Base-by-base conservation (phyloP, 805 yeast genomes). In the Nakazawaea wyomingensis region DNA sequence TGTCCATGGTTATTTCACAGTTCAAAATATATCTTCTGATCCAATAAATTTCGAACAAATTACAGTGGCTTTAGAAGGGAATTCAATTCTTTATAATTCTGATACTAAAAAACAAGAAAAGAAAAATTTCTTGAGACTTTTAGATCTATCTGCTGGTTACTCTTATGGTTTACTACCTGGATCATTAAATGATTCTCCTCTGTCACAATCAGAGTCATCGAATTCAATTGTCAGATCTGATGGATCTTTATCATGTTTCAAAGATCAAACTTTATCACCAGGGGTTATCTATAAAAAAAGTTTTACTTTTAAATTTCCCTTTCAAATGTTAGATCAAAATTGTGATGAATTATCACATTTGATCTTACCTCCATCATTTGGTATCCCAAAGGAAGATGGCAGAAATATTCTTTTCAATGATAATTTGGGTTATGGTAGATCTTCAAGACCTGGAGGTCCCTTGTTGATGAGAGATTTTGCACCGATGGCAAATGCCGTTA, bases 21-120 rank as follows among this genome's bases (percentile, higher is more conserved):
- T 77, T 17, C 60, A 64, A 40, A 78, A 78, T 51, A 60, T 51
- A 5, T 57, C 74, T 2, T 41, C 54, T 1, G 49, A 59, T 14
- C 61, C 68, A 0, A 64, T 82, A 17, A 72, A 74, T 2, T 83
- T 81, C 53, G 83, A 81, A 50, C 77, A 78, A 79, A 74, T 82
- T 53, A 67, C 75, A 42, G 72, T 78, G 6, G 64, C 79, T 1
- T 62, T 80, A 26, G 85, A 79, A 52, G 85, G 84, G 1, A 59
- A 56, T 14, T 54, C 62, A 20, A 62, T 66, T 4, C 43, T 59
- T 0, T 41, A 47, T 20, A 57, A 57, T 33, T 36, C 37, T 7
- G 46, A 38, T 3, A 54, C 54, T 33, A 36, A 22, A 9, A 19
- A 16, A 9, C 17, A 35, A 6, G 21, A 26, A 10, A 11, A 9